Evolutionary conservation across 2,329 filamentous ascomycete species (phyloP), one percentile per base, ranked within the genome.

Genomic region (Pseudogymnoascus sp.): DNA sequence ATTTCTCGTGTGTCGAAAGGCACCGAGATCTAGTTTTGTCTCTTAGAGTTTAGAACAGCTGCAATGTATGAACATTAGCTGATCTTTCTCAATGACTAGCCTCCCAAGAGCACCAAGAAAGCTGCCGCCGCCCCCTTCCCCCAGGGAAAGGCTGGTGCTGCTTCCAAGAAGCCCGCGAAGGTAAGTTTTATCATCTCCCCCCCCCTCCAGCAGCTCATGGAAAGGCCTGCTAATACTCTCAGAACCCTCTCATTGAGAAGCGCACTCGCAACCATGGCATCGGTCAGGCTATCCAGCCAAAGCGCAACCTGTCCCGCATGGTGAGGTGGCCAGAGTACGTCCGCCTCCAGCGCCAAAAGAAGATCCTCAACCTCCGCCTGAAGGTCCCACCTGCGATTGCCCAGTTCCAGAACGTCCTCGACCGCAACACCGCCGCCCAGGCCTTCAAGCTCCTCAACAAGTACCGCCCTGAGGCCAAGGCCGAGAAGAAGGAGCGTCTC

Each of bases 161-260:
- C 81, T 73, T 82, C 82, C 73, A 96, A 96, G 89, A 99, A 97
- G 89, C 82, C 84, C 70, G 84, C 90, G 72, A 99, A 97, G 92
- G 94, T 97, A 76, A 76, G 88, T 85, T 67, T 85, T 67, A 63
- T 60, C 63, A 65, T 66, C 28, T 59, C 60, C 39, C n/a, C 39
- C n/a, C 37, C 45, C n/a, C n/a, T 48, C 26, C 45, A 52, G n/a
- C 26, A 30, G 45, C 45, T 52, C 23, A 52, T 30, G 45, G 15
- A 30, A 52, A 52, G 45, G 26, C 45, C 45, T 52, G 45, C 45
- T 52, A 52, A 52, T 52, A 7, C 45, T 52, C 45, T 52, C 66
- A 99, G 94, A 99, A 97, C 87, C 94, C 94, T 76, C 92, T 99
- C 75, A 86, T 99, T 79, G 94, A 99, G 90, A 95, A 94, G 84